Conservation (phyloP, 306 rosid species). For the Gynostemma pentaphyllum region DNA sequence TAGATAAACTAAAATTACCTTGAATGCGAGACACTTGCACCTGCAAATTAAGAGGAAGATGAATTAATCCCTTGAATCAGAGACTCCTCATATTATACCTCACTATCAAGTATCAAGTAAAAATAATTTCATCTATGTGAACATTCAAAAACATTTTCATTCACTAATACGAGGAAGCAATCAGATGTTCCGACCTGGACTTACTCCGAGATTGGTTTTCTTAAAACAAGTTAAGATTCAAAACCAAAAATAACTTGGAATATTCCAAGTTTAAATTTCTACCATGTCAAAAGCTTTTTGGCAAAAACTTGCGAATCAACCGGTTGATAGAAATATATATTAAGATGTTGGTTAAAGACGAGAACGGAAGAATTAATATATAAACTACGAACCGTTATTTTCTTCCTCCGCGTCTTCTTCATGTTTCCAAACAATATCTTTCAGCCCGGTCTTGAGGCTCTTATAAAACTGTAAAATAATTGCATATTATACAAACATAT, state of each 20-base stretch:
- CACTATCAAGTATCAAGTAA: constrained; percentile 1
- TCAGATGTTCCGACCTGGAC: no score
- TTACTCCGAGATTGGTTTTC: no score
- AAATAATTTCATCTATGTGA: no score
- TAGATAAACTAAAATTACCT: neutral
- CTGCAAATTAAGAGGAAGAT: neutral
- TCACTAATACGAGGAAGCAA: no score
- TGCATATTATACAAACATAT: neutral
- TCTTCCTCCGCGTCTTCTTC: constrained; percentile 37
- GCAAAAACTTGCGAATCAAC: neutral
- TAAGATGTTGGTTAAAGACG: neutral
- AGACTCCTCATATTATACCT: neutral
- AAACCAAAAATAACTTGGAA: no score
- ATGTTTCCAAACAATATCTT: constrained; percentile 58
- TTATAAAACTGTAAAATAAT: constrained; percentile 18
- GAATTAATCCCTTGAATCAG: neutral
- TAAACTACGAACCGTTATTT: constrained; percentile 26
- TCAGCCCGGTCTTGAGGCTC: constrained; percentile 33
- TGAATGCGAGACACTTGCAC: neutral
- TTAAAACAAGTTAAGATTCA: no score
- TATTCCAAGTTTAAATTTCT: no score
- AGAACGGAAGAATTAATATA: neutral
- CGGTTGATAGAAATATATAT: neutral
- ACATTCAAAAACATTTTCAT: no score
- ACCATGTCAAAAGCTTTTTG: neutral